Conservation (phyloP, 2,329 filamentous ascomycete species). For the Colletotrichum sp. region DNA sequence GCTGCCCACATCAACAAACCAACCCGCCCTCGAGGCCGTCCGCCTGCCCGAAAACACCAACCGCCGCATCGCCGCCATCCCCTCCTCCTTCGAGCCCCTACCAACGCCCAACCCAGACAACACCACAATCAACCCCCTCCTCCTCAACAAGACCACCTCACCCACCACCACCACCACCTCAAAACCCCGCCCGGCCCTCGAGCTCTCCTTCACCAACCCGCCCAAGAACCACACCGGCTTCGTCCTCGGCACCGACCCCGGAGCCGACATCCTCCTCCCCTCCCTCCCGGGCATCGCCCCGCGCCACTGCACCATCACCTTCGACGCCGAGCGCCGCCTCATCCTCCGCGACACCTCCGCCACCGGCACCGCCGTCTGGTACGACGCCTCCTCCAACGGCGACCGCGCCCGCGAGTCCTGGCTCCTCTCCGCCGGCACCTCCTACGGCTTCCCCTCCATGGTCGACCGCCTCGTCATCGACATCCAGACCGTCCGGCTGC, state of each 20-base stretch:
- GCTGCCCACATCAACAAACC: conserved; percentile 19
- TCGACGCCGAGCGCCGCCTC: conserved; percentile 41
- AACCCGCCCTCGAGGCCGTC: conserved; percentile 15
- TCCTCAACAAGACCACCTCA: background rate
- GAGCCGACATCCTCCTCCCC: conserved; percentile 43
- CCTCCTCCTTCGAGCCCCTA: background rate
- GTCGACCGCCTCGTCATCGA: conserved; percentile 41
- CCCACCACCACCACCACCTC: background rate
- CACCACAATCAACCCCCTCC: conserved; percentile 12
- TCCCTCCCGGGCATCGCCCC: conserved; percentile 35
- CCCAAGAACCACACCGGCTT: conserved; percentile 40
- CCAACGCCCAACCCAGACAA: background rate
- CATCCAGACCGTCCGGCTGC: conserved; percentile 44
- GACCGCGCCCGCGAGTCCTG: conserved; percentile 40
- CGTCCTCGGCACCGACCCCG: conserved; percentile 41
- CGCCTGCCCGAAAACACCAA: conserved; percentile 13
- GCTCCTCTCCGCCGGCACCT: conserved; percentile 36
- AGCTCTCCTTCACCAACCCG: conserved; percentile 37
- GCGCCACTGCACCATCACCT: conserved; percentile 42
- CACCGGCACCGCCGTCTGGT: conserved; percentile 45
- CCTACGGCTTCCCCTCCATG: conserved; percentile 36
- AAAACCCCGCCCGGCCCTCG: conserved; percentile 30
- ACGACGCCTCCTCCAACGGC: conserved; percentile 43
- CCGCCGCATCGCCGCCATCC: conserved; percentile 10
- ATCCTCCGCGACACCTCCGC: conserved; percentile 43